A percentile compares a stretch with the other conserved stretches of the same genome.
Conservation (phyloP, 495 filamentous ascomycete genomes). For the Penicillium paxilli region DNA sequence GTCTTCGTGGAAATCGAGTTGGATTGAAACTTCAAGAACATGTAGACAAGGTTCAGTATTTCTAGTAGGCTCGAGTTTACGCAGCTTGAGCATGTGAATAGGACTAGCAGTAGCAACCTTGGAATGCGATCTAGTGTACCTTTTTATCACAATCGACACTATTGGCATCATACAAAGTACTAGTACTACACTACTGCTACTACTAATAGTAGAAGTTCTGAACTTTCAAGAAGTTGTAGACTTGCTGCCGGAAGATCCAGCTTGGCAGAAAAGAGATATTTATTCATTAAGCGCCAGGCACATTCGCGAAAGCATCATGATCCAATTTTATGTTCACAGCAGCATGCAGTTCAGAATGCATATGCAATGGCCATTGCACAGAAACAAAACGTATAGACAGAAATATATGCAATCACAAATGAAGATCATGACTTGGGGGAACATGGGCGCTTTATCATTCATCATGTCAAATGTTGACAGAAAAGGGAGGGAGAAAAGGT, state of each 20-base stretch:
- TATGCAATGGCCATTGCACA: neutral
- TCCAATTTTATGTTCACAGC: neutral
- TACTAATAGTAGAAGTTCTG: no score
- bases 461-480: neutral
- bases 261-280: neutral
- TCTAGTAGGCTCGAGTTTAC: no score
- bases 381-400: constrained; percentile 1
- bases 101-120: no score
- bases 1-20: no score
- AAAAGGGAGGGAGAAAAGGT: neutral
- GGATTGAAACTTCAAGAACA: no score
- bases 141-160: no score
- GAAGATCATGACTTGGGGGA: constrained; percentile 1
- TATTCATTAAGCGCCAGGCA: neutral
- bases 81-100: no score
- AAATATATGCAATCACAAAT: constrained; percentile 6
- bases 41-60: no score
- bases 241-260: neutral
- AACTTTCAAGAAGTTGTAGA: no score
- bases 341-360: neutral
- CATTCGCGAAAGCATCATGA: neutral
- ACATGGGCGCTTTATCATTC: constrained; percentile 1
- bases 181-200: no score
- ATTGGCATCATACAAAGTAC: no score
- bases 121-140: no score